These are phyloP conservation scores for Solanum medicagineum DNA, from an alignment of 257 asterid species.

Conservation along the genomic window DNA sequence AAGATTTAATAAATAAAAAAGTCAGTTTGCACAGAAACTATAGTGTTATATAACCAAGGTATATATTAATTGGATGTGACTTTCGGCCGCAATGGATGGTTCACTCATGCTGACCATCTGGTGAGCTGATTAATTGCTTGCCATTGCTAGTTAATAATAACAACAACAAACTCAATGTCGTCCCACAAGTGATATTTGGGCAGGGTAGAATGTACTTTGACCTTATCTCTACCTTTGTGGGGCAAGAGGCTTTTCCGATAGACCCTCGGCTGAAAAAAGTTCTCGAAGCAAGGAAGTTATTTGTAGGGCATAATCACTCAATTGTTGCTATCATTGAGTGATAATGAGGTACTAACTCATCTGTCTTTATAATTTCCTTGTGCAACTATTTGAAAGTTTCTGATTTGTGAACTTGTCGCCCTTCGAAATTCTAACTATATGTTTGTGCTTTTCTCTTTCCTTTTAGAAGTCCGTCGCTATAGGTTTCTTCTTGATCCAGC, in stretches of 20 bases:
- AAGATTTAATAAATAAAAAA: not conserved
- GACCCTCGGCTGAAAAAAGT: not conserved
- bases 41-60: not conserved
- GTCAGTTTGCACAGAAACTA: not conserved
- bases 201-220: not conserved
- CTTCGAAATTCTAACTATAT: not conserved
- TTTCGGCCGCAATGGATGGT: not conserved
- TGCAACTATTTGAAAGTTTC: not conserved
- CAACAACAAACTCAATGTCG: not conserved
- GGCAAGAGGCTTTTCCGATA: not conserved
- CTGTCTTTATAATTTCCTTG: not conserved
- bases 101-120: not conserved
- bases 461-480: not conserved
- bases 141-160: not conserved
- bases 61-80: not conserved
- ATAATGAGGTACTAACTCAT: not conserved
- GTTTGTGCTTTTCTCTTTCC: not conserved
- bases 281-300: not conserved
- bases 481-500: not conserved
- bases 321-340: not conserved
- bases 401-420: not conserved
- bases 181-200: not conserved
- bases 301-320: not conserved
- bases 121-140: not conserved
- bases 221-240: not conserved